Conservation (phyloP, 352 stramenopile species). For the Phytopythium chamaehyphon region DNA sequence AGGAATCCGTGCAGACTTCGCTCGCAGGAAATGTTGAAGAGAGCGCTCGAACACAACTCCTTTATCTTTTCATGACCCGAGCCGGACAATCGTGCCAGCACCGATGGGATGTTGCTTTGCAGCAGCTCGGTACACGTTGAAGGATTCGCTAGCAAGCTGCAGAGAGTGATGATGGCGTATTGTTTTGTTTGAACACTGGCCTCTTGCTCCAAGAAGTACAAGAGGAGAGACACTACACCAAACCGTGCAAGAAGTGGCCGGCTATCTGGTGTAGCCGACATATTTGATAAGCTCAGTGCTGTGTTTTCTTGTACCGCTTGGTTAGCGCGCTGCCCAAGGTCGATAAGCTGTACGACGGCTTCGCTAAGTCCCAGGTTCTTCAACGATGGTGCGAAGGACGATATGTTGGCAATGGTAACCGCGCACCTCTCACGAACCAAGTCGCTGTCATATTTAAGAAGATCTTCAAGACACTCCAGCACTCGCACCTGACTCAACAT, state of each 20-base stretch:
- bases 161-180: constrained; percentile 65
- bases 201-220: constrained; percentile 64
- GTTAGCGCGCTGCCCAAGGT: constrained; percentile 50
- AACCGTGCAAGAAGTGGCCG: constrained; percentile 54
- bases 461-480: constrained; percentile 67
- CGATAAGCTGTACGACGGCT: constrained; percentile 58
- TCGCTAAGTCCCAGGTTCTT: constrained; percentile 67
- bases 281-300: constrained; percentile 68
- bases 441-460: constrained; percentile 71
- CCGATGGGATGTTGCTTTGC: constrained; percentile 57
- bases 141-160: constrained; percentile 56
- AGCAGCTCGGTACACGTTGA: constrained; percentile 59
- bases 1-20: constrained; percentile 59
- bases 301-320: constrained; percentile 67
- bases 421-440: constrained; percentile 64
- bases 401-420: constrained; percentile 74
- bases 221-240: constrained; percentile 60
- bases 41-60: constrained; percentile 66
- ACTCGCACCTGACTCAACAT: constrained; percentile 57
- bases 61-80: constrained; percentile 47
- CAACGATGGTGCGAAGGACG: constrained; percentile 49
- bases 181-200: constrained; percentile 50
- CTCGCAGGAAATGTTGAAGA: constrained; percentile 82
- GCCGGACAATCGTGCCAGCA: constrained; percentile 40
- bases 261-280: constrained; percentile 56